A percentile compares a stretch with the other conserved stretches of the same genome.
These are phyloP conservation scores for Populus ilicifolia DNA, from an alignment of 345 rosid genomes.

Conservation along the genomic window DNA sequence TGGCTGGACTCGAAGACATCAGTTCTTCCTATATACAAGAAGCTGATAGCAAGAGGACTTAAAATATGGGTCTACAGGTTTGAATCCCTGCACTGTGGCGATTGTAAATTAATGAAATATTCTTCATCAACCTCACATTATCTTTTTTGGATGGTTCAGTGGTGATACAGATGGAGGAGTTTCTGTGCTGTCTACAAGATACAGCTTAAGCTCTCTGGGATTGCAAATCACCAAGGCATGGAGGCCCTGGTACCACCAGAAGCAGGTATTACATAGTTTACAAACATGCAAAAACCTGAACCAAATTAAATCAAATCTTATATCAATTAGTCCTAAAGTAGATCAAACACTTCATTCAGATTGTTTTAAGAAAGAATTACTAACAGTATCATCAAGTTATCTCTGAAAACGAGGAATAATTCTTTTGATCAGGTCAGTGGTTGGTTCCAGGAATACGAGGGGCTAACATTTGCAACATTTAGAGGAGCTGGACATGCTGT, in stretches of 20 bases:
- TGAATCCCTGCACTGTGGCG: background rate
- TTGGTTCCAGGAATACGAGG: constrained; percentile 87
- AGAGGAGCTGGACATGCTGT: constrained; percentile 99
- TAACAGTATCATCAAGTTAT: background rate
- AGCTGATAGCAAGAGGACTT: constrained; percentile 68
- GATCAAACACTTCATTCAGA: background rate
- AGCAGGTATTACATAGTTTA: constrained; percentile 43
- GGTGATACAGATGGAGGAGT: constrained; percentile 99
- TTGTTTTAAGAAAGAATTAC: background rate
- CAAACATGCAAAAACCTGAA: background rate
- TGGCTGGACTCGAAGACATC: constrained; percentile 60
- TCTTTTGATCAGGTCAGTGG: constrained; percentile 61
- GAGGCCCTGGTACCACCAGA: constrained; percentile 87
- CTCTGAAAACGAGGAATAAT: background rate
- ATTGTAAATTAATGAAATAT: background rate
- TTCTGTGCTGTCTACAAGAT: constrained; percentile 80
- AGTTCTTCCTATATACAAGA: constrained; percentile 77
- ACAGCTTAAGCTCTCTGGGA: constrained; percentile 56
- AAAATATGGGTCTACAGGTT: constrained; percentile 95
- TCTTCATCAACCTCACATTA: background rate
- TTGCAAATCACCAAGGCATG: constrained; percentile 61
- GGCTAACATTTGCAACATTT: constrained; percentile 80
- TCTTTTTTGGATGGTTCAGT: constrained; percentile 34
- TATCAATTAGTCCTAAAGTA: background rate
- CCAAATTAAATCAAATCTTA: background rate